phyloP scores from a whole-genome alignment of 106 monocot genomes.

The Allium sativum region DNA sequence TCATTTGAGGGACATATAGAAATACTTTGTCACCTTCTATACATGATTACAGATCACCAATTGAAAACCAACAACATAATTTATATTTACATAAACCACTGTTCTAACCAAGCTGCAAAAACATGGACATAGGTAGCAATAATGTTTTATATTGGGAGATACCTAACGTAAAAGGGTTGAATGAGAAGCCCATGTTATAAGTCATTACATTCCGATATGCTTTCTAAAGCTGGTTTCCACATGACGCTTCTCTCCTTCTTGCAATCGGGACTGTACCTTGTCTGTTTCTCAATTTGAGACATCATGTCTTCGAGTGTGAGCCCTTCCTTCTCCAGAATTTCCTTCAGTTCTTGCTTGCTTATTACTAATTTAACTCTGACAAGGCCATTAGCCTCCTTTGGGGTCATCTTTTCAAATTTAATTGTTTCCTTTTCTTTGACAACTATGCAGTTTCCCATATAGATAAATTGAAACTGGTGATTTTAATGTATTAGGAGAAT shows the following conservation, averaged over 20 bases:
- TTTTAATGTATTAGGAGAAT: too few relatives aligned
- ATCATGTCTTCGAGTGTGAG: conserved; percentile 18
- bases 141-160: too few relatives aligned
- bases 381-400: background rate
- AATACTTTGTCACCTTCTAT: too few relatives aligned
- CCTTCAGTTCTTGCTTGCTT: conserved; percentile 36
- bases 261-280: background rate
- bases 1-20: too few relatives aligned
- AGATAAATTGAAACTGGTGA: background rate
- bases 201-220: conserved; percentile 49
- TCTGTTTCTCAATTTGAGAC: conserved; percentile 3
- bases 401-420: background rate
- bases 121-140: too few relatives aligned
- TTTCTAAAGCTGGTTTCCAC: conserved; percentile 49
- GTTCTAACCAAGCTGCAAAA: too few relatives aligned
- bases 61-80: too few relatives aligned
- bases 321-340: conserved; percentile 19
- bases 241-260: conserved; percentile 3
- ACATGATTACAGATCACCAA: too few relatives aligned
- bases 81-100: too few relatives aligned
- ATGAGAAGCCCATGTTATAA: background rate
- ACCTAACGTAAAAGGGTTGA: background rate
- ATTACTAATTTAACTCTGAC: conserved; percentile 35
- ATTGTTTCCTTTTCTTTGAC: conserved; percentile 4
- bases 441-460: conserved; percentile 55